Base-by-base conservation (phyloP, 768 basidiomycete genomes). In the Hysterangium stoloniferum region DNA sequence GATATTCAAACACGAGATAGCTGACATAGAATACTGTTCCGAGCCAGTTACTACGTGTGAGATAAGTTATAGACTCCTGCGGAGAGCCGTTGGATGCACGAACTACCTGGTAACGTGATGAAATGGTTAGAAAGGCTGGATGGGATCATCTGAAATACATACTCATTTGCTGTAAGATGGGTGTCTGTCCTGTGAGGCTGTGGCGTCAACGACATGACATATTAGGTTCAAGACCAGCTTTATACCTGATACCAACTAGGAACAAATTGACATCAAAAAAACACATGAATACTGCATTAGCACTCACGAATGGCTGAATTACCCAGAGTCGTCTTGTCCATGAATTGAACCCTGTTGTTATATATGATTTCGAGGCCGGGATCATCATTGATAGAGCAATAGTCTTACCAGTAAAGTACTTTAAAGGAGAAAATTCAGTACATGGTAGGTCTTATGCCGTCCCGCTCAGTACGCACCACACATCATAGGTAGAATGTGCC, bases 281-380 rank as follows among this genome's bases (percentile, higher is more conserved):
- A 15, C 19, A 45, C 11, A 45, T 8, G 19, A 24, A 20, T n/a
- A 9, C 13, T 20, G 40, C 9, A 12, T 24, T 4, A n/a, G 24
- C 4, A 45, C 44, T 22, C 31, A 45, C 44, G 71, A 54, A 86
- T 84, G 1, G 84, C 77, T 1, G 82, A 58, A 52, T 72, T 77
- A 1, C 82, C 84, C 3, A 86, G 66, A 0, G 84, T 86, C 0
- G 78, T 80, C 64, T 85, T 85, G 55, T 86, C 84, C 80, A 85
- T 85, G 54, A 80, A 85, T 59, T 86, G 83, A 15, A 86, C 73
- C 75, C 84, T 80, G 52, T 50, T 3, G 52, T 57, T 8, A 52
- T 61, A n/a, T n/a, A n/a, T n/a, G n/a, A n/a, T 17, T 22, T 43
- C 41, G 15, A n/a, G 8, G 15, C 8, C 24, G 12, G 31, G 24